Base-by-base conservation (phyloP, 2,329 filamentous ascomycete genomes). In the Berkeleyomyces basicola region DNA sequence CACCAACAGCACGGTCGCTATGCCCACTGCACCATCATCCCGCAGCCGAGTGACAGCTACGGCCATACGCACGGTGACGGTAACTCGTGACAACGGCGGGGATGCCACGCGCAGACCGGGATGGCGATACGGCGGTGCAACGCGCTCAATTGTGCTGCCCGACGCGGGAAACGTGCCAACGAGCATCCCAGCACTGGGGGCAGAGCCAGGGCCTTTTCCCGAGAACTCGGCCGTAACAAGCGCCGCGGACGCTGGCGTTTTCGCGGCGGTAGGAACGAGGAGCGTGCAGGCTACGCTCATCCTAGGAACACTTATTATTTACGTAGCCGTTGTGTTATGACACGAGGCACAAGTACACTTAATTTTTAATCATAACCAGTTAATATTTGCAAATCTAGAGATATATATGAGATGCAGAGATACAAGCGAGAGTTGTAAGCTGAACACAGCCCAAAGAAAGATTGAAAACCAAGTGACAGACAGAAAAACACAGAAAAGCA, bases 131-230 rank as follows among this genome's bases (percentile, higher is more conserved):
- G 7, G 36, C 2, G 53, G 37, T n/a, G 53, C 53, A 2, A 51
- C 58, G 10, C 46, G 49, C 11, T 23, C 46, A 4, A 57, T 57
- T 7, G 2, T 64, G 53, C 40, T 64, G 42, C 63, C 63, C 4
- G 40, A 61, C 23, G 43, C 59, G 4, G 58, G 37, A n/a, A 64
- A 58, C 14, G 63, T 64, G 44, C 63, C 59, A 37, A 40, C 63
- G n/a, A 59, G 49, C 4, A 64, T 64, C 6, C 63, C 63, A 11
- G 63, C 63, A 16, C 51, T 64, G 16, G 63, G 59, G 7, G 42
- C 44, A 23, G 59, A 59, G 7, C 61, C 63, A 1, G 63, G 63
- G 5, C 37, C 59, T 7, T 16, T 53, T 23, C 23, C 53, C 4
- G 36, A 53, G 4, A 55, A 44, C 23, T 39, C 39, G 23, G 46